Evolutionary conservation across 2,329 filamentous ascomycete species (phyloP).

Genomic region (Penicillium sp.): DNA sequence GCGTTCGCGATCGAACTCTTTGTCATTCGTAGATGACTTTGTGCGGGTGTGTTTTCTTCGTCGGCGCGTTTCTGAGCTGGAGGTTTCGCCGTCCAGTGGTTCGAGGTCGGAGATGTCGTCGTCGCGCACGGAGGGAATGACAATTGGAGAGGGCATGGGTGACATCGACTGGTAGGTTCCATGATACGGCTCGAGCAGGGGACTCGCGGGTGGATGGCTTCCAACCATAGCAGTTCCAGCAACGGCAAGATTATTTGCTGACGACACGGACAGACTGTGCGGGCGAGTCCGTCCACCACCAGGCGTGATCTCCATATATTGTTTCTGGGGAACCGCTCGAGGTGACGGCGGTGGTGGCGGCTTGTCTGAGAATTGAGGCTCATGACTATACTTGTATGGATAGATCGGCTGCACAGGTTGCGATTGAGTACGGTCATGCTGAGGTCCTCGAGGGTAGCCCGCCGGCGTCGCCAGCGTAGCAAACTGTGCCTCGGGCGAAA

Average conservation of each 20-base stretch:
- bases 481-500: slow-evolving; percentile 29
- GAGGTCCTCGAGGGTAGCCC: slow-evolving; percentile 13
- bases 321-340: slow-evolving; percentile 22
- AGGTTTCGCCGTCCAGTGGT: slow-evolving; percentile 33
- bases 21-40: slow-evolving; percentile 22
- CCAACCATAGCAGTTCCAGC: slow-evolving; percentile 23
- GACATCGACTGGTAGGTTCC: slow-evolving; percentile 94
- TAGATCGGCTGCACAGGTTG: slow-evolving; percentile 18
- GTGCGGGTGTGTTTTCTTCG: slow-evolving; percentile 28
- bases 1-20: slow-evolving; percentile 17
- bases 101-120: slow-evolving; percentile 57
- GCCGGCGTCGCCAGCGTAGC: slow-evolving; percentile 19
- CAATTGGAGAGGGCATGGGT: slow-evolving; percentile 82
- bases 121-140: slow-evolving; percentile 58
- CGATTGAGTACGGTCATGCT: background rate
- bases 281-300: slow-evolving; percentile 30
- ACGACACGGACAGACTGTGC: slow-evolving; percentile 38
- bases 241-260: slow-evolving; percentile 41
- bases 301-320: slow-evolving; percentile 38
- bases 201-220: slow-evolving; percentile 68
- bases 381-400: slow-evolving; percentile 24
- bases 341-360: background rate
- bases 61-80: slow-evolving; percentile 28
- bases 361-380: slow-evolving; percentile 16
- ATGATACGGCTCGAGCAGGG: slow-evolving; percentile 85